Evolutionary conservation across 2,329 filamentous ascomycete genomes (phyloP).

Genomic region (Botryosphaeria agaves): DNA sequence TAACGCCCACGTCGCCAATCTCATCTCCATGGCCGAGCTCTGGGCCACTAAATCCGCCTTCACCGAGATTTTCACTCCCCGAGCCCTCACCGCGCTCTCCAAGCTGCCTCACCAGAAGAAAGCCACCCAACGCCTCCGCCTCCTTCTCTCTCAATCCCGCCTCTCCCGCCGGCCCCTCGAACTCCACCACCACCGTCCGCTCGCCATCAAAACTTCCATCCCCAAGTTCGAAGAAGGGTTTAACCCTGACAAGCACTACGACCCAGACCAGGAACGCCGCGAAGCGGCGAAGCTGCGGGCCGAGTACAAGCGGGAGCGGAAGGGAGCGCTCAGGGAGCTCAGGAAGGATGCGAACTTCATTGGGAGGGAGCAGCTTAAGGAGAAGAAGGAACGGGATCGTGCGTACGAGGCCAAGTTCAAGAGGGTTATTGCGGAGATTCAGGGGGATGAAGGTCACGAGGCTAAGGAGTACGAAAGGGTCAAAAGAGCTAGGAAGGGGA

Average conservation of each 20-base stretch:
- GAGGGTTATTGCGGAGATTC: conserved; percentile 82
- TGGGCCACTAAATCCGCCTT: conserved; percentile 64
- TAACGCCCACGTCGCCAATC: conserved; percentile 43
- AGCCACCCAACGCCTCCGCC: conserved; percentile 43
- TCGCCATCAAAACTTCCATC: conserved; percentile 73
- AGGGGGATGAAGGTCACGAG: conserved; percentile 78
- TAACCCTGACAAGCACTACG: conserved; percentile 93
- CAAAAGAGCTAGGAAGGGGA: conserved; percentile 56
- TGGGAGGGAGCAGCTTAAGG: conserved; percentile 69
- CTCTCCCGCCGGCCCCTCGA: conserved; percentile 60
- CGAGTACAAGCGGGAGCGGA: conserved; percentile 88
- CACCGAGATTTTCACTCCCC: conserved; percentile 58
- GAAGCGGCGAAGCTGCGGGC: conserved; percentile 70
- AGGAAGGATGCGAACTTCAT: conserved; percentile 92
- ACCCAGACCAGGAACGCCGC: conserved; percentile 77
- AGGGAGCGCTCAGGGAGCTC: conserved; percentile 85
- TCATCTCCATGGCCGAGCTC: conserved; percentile 50
- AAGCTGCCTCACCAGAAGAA: conserved; percentile 13
- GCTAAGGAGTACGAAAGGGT: conserved; percentile 80
- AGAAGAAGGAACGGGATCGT: conserved; percentile 86
- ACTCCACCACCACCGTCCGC: conserved; percentile 74
- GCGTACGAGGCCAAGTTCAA: conserved; percentile 96
- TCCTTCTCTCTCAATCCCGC: conserved; percentile 42
- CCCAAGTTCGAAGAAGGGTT: conserved; percentile 95
- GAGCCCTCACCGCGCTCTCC: conserved; percentile 12